A percentile compares a stretch with the other conserved stretches of the same genome.
These are phyloP conservation scores for Dictyostelium brefeldianum DNA, from an alignment of 78 protist genomes.

Conservation along the genomic window DNA sequence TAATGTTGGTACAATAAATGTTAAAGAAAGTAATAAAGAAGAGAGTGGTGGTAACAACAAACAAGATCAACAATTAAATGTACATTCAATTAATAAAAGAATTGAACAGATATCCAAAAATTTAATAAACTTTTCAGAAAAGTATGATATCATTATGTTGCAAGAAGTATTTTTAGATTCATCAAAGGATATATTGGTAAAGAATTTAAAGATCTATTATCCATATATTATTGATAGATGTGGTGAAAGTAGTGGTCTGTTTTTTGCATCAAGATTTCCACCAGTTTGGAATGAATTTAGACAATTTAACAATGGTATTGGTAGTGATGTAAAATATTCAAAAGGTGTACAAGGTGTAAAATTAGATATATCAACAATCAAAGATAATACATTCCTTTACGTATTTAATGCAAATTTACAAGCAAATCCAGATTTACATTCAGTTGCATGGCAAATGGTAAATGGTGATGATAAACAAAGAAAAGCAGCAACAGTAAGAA, in stretches of 20 bases:
- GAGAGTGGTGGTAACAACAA: background rate
- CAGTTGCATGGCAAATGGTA: slow-evolving; percentile 81
- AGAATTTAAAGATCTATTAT: slow-evolving; percentile 14
- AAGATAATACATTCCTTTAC: slow-evolving; percentile 44
- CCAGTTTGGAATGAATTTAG: slow-evolving; percentile 69
- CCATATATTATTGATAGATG: slow-evolving; percentile 50
- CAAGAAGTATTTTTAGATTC: slow-evolving; percentile 55
- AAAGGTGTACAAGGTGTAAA: slow-evolving; percentile 77
- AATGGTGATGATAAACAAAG: slow-evolving; percentile 70
- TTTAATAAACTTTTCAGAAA: slow-evolving; percentile 51
- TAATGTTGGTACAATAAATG: background rate
- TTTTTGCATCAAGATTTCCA: slow-evolving; percentile 70
- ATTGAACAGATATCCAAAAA: slow-evolving; percentile 20
- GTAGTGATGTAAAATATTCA: slow-evolving; percentile 39
- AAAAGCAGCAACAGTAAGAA: slow-evolving; percentile 64
- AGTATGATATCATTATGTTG: slow-evolving; percentile 49
- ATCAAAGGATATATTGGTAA: slow-evolving; percentile 21
- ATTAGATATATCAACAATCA: slow-evolving; percentile 44
- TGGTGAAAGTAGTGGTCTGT: slow-evolving; percentile 50
- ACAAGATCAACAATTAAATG: background rate
- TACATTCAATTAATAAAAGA: slow-evolving; percentile 28
- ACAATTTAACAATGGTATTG: slow-evolving; percentile 66
- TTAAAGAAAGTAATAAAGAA: slow-evolving; percentile 1
- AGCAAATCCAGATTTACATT: slow-evolving; percentile 47
- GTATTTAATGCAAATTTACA: slow-evolving; percentile 74